Conservation (phyloP, 495 filamentous ascomycete species). For the Pseudotulostoma volvatum region DNA sequence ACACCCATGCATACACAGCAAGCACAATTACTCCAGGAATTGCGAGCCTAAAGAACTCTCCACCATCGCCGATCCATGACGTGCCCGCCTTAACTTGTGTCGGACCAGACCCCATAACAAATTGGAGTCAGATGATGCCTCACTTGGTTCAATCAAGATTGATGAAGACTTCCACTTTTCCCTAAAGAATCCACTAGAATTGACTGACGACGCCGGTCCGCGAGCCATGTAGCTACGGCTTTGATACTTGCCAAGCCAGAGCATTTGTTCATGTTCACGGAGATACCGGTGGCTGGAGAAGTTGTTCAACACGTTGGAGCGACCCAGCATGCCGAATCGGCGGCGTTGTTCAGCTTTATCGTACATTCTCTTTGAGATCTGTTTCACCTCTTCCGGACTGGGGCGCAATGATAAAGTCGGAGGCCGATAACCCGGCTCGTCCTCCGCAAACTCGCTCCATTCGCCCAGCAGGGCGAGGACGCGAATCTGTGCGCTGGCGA, state of each 20-base stretch:
- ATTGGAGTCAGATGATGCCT: no score
- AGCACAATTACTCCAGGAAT: no score
- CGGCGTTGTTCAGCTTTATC: constrained; percentile 40
- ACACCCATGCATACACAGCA: no score
- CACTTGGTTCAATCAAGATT: no score
- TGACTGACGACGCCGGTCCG: no score
- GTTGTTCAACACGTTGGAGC: constrained; percentile 41
- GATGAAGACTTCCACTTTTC: no score
- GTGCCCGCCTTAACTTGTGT: no score
- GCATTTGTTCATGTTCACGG: constrained; percentile 56
- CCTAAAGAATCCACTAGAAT: no score
- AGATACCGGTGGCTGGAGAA: constrained; percentile 48
- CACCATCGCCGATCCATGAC: no score
- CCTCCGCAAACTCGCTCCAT: constrained; percentile 38
- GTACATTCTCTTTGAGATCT: constrained; percentile 44
- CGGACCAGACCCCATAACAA: no score
- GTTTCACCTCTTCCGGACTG: constrained; percentile 33
- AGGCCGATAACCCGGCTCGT: constrained; percentile 18
- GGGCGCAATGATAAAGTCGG: constrained; percentile 34
- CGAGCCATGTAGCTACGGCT: constrained; percentile 11
- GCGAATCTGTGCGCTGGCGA: constrained; percentile 44
- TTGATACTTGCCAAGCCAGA: constrained; percentile 41
- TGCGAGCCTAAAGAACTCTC: no score
- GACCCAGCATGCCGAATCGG: constrained; percentile 42
- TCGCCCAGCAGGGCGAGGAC: constrained; percentile 43